A percentile compares a stretch with the other conserved stretches of the same genome.
Conservation (phyloP, 768 basidiomycete species). For the Zangia roseola region DNA sequence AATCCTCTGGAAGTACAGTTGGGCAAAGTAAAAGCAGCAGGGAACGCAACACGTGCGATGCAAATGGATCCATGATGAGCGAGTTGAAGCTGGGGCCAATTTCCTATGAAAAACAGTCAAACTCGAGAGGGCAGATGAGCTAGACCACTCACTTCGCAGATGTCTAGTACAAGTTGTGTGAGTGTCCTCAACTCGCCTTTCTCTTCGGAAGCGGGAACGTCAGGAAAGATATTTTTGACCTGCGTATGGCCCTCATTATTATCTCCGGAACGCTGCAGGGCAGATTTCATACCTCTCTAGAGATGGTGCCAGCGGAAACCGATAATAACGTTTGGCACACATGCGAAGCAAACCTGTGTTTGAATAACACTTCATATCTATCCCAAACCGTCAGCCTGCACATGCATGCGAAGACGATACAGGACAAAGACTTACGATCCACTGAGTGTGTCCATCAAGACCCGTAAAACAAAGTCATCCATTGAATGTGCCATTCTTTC, state of each 20-base stretch:
- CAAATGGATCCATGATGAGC: constrained; percentile 82
- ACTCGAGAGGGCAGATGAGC: constrained; percentile 17
- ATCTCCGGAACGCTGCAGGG: neutral
- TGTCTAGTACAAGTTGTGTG: constrained; percentile 60
- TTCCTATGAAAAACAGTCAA: constrained; percentile 49
- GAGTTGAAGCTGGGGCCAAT: constrained; percentile 58
- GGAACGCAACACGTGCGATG: constrained; percentile 85
- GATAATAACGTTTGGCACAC: constrained; percentile 88
- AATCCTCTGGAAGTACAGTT: constrained; percentile 40
- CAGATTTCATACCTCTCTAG: constrained; percentile 56
- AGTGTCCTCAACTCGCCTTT: constrained; percentile 67
- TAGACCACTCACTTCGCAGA: constrained; percentile 53
- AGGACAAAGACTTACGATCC: constrained; percentile 69
- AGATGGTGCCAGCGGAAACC: constrained; percentile 60
- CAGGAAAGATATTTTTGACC: constrained; percentile 55
- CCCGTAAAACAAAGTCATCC: constrained; percentile 94
- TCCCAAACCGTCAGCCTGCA: constrained; percentile 5
- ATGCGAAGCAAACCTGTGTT: constrained; percentile 92
- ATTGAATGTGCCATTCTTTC: constrained; percentile 91
- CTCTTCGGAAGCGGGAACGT: constrained; percentile 44
- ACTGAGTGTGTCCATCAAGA: constrained; percentile 81
- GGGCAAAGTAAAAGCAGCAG: constrained; percentile 79
- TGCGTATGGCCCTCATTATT: constrained; percentile 24
- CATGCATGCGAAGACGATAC: constrained; percentile 5
- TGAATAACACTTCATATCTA: constrained; percentile 63